Evolutionary conservation across 352 stramenopile species (phyloP), one percentile per base, ranked within the genome.

Genomic region (Globisporangium emineosum): DNA sequence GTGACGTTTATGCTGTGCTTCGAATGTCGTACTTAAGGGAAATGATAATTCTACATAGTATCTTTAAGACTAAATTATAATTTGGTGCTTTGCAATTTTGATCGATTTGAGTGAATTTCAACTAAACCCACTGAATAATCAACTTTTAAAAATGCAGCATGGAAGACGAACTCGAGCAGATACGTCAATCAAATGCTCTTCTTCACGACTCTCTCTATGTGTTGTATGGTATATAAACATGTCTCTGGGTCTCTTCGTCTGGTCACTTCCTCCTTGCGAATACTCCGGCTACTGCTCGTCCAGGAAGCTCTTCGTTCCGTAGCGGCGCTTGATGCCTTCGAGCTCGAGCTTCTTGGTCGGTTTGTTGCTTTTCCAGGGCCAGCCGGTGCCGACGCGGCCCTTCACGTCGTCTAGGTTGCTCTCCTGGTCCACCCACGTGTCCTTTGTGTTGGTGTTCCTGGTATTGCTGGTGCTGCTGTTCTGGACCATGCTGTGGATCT

Each of bases 321-420:
- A 63, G 43, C 42, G 57, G 27, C 77, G 70, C 70, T 83, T 79
- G 61, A 89, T 79, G 29, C 78, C 81, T 66, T 85, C 67, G 2
- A 91, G 69, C 49, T 91, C 74, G 29, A 91, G 60, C 62, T 81
- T 81, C 37, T 77, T 68, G 27, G 72, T 64, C 10, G 60, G 53
- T 60, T 78, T 75, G 57, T 64, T 62, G 40, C 72, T 86, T 64
- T 87, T 86, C 81, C 81, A 91, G 21, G 81, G 81, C 81, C 81
- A 91, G 0, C 79, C 79, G 25, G 66, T 77, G 45, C 81, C 81
- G 27, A 91, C 57, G 29, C 81, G 79, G 23, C 81, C 79, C 43
- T 82, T 81, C 12, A 91, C 72, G 60, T 90, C 81, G 32, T 77
- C 65, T 19, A 82, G 70, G 32, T 63, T 65, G 25, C 72, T 71